Conservation (phyloP, 73 alveolate genomes). For the Uronychia binucleata region DNA sequence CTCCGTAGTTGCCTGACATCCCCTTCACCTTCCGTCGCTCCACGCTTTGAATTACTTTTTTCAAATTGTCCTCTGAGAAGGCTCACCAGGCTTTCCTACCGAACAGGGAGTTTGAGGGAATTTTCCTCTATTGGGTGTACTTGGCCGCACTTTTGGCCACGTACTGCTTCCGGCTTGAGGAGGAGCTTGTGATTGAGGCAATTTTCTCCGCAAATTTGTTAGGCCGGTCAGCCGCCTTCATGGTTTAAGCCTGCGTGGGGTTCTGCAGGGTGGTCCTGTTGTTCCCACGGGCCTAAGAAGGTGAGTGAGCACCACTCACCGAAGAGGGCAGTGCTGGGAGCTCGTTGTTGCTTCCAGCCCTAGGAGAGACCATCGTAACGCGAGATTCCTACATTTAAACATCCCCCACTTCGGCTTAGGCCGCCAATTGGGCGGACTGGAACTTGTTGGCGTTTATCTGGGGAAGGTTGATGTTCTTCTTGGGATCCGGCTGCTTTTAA, state of each 20-base stretch:
- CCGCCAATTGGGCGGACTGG: neutral
- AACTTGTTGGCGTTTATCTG: neutral
- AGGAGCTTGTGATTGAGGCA: neutral
- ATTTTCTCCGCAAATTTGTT: neutral
- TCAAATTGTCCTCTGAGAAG: neutral
- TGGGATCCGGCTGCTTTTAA: neutral
- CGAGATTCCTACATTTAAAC: neutral
- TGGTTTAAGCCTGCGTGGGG: neutral
- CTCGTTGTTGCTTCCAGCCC: neutral
- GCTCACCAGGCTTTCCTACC: neutral
- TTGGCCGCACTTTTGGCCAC: neutral
- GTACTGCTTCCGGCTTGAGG: neutral
- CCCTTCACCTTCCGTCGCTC: neutral
- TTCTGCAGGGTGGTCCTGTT: neutral
- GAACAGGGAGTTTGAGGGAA: neutral
- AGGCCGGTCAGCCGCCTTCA: neutral
- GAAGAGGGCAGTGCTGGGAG: neutral
- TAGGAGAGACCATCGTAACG: neutral
- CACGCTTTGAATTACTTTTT: neutral
- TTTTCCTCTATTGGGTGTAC: neutral
- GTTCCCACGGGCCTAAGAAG: neutral
- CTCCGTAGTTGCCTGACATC: neutral
- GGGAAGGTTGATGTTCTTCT: neutral
- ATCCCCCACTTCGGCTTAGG: neutral
- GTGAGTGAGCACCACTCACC: neutral